Base-by-base conservation (phyloP, 805 yeast genomes). In the Zygotorulaspora danielsina region DNA sequence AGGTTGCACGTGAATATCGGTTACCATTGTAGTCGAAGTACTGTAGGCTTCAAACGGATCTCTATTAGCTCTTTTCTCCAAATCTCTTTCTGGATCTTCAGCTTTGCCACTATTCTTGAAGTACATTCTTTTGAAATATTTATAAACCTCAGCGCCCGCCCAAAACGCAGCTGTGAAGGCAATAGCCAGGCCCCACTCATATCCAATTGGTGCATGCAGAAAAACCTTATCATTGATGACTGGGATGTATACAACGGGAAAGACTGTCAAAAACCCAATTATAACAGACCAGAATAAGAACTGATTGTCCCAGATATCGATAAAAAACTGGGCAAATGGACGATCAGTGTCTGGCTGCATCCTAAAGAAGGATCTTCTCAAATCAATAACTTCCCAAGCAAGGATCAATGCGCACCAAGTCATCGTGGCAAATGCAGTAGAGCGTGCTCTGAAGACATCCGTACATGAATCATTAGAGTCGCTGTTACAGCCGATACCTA, bases 221-320 rank as follows among this genome's bases (percentile, higher is more conserved):
- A 86, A 86, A 6, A 86, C 95, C 46, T 74, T 72, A 32, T 70
- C 65, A 61, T 86, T 86, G 56, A 86, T 84, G n/a, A 83, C 94
- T 5, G 96, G 95, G 48, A 86, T 86, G 63, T 85, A 85, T 26
- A 85, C 77, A 13, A 84, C 82, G 30, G 95, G 95, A 73, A 86
- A 80, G 3, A 83, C 79, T 2, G 86, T 72, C 10, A 73, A 61
- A 45, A 82, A 75, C 2, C 93, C 96, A 36, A 75, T 66, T 24
- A 81, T 57, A 32, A 86, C 75, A 1, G 95, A 84, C 88, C 89
- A 84, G 67, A 85, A 82, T 54, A 86, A 68, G 48, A 86, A 78
- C 61, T 82, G 76, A 63, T 86, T 86, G 10, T 64, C 63, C 84
- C 87, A 84, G 31, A 85, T 62, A 55, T 81, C 89, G 43, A 61